Evolutionary conservation across 1,284 basidiomycete genomes (phyloP).

Genomic region (Anthracocystis setariae): DNA sequence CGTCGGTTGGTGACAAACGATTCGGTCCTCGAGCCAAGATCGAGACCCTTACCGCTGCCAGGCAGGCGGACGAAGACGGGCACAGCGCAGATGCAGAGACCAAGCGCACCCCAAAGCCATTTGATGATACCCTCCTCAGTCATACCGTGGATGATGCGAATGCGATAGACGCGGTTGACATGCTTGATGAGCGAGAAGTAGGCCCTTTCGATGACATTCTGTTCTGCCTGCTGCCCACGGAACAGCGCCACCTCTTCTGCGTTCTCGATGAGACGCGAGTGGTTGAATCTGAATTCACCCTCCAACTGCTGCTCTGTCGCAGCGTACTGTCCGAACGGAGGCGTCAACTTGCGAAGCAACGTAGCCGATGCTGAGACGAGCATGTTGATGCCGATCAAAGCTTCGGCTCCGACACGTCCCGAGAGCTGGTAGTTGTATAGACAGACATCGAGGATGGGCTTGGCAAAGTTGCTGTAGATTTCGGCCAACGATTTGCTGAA

Average conservation of each 20-base stretch:
- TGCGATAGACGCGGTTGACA: slow-evolving; percentile 82
- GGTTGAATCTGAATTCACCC: slow-evolving; percentile 86
- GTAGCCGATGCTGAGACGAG: slow-evolving; percentile 75
- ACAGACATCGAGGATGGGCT: slow-evolving; percentile 89
- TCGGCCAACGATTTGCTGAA: slow-evolving; percentile 91
- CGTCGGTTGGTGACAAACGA: slow-evolving; percentile 90
- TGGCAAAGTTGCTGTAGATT: slow-evolving; percentile 77
- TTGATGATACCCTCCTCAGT: slow-evolving; percentile 87
- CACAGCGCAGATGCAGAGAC: slow-evolving; percentile 89
- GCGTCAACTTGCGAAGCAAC: slow-evolving; percentile 72
- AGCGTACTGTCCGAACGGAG: slow-evolving; percentile 92
- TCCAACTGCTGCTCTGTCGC: slow-evolving; percentile 78
- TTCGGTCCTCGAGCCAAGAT: slow-evolving; percentile 66
- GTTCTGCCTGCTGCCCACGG: slow-evolving; percentile 89
- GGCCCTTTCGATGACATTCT: slow-evolving; percentile 88
- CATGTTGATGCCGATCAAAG: slow-evolving; percentile 83
- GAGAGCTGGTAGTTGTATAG: slow-evolving; percentile 96
- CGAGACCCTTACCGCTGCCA: slow-evolving; percentile 69
- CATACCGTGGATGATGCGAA: slow-evolving; percentile 89
- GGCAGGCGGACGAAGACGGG: slow-evolving; percentile 92
- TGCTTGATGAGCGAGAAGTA: slow-evolving; percentile 90
- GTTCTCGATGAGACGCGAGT: slow-evolving; percentile 91
- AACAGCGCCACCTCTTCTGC: slow-evolving; percentile 93
- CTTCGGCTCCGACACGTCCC: slow-evolving; percentile 92
- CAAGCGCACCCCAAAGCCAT: slow-evolving; percentile 94